A percentile compares a stretch with the other conserved stretches of the same genome.
Conservation (phyloP, 805 yeast species). For the Crinitomyces ghanaensis region DNA sequence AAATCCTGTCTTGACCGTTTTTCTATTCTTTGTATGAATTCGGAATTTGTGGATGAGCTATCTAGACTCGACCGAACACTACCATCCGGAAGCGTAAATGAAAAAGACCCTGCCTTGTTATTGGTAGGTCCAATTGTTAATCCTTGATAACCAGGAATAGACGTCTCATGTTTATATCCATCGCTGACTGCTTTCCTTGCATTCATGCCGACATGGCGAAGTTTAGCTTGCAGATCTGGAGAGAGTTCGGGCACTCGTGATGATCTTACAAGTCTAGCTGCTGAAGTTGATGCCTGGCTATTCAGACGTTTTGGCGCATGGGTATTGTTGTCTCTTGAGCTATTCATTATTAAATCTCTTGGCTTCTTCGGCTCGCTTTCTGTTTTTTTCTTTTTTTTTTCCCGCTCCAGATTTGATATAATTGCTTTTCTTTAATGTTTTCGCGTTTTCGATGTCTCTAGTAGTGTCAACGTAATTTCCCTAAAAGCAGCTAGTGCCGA, state of each 20-base stretch:
- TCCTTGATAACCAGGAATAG: conserved; percentile 20
- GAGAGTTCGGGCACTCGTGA: conserved; percentile 11
- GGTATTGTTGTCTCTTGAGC: no score
- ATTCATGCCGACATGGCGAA: conserved; percentile 18
- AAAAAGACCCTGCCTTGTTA: conserved; percentile 9
- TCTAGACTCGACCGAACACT: background rate
- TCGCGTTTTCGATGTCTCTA: no score
- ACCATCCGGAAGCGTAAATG: conserved; percentile 4
- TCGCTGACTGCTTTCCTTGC: conserved; percentile 24
- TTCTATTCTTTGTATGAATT: background rate
- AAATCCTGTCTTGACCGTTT: background rate
- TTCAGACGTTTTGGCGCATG: no score
- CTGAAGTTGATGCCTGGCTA: background rate
- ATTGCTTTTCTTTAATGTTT: no score
- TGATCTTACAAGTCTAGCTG: conserved; percentile 4
- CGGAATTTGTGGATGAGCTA: background rate
- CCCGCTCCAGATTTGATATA: no score
- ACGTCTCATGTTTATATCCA: conserved; percentile 19
- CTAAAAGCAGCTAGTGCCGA: no score
- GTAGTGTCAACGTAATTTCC: no score
- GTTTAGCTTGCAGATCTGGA: conserved; percentile 17
- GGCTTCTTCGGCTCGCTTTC: no score
- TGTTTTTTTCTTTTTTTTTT: no score
- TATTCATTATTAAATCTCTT: no score
- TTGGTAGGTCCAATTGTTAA: conserved; percentile 17